Base-by-base conservation (phyloP, 345 rosid genomes). In the Syzygium grande region DNA sequence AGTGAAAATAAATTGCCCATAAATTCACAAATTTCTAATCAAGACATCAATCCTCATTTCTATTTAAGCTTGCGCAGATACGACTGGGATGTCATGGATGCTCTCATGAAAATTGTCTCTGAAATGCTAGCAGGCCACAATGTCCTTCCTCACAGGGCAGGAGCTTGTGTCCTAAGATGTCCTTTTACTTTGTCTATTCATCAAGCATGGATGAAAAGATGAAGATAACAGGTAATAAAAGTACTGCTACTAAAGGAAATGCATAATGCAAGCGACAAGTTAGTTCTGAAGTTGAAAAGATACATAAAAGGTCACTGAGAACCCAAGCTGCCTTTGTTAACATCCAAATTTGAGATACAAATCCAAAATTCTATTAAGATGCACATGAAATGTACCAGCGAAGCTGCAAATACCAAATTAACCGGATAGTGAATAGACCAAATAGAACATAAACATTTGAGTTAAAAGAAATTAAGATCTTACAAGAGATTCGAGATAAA, bases 401-500 rank as follows among this genome's bases (percentile, higher is more conserved):
- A 73, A 19, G 80, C 23, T 11, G 49, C 49, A 73, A 34, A 73
- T 22, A 38, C 83, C 49, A 73, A 73, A 73, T 73, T 73, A 73
- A 73, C 49, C 10, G 83, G 80, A 68, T 46, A 73, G 49, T 34
- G 83, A 34, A 73, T 43, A 73, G 14, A 73, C 49, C 83, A 38
- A 73, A 38, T 73, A 73, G 27, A 73, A 73, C 83, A 38, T 49
- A 38, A 73, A 41, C 14, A 38, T 38, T 43, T 65, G 54, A 84
- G 63, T 19, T 15, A 52, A 43, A 85, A 19, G 63, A 85, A 54
- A 29, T 53, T 34, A 85, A 61, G 11, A 41, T 21, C 90, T 93
- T 94, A 96, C 99, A 97, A 98, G 92, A 85, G 98, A 90, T 90
- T 98, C 99, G 78, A 98, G 91, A 91, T 98, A 98, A 91, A 92